Percentiles rank a stretch among this genome's conserved stretches.
These are phyloP conservation scores for Fomitopsis palustris DNA, from an alignment of 1,284 basidiomycete species.

Conservation along the genomic window DNA sequence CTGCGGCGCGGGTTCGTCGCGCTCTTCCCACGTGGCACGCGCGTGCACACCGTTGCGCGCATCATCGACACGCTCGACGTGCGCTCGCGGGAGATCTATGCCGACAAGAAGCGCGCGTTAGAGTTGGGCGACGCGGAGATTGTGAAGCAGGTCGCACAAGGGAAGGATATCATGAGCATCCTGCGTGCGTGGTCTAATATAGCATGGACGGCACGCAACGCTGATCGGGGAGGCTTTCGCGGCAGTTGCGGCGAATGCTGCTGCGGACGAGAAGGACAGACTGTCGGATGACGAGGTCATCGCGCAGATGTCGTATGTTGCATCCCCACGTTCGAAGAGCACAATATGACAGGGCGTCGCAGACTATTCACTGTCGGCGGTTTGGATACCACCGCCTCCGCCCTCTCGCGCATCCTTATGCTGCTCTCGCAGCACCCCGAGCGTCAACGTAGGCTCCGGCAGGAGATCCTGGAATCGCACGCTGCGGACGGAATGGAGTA, in stretches of 20 bases:
- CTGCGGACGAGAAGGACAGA: constrained; percentile 15
- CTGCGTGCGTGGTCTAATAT: constrained; percentile 16
- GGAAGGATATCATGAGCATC: constrained; percentile 28
- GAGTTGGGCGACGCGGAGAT: constrained; percentile 23
- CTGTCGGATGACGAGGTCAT: constrained; percentile 27
- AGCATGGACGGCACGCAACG: constrained; percentile 17
- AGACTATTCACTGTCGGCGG: constrained; percentile 1
- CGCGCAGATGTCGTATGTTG: constrained; percentile 29
- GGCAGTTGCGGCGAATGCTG: constrained; percentile 27
- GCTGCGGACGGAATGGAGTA: constrained; percentile 16
- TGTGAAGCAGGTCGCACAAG: constrained; percentile 22
- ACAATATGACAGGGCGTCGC: too few species aligned
- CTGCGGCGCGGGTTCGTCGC: constrained; percentile 10
- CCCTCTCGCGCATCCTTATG: constrained; percentile 15
- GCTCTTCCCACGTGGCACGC: constrained; percentile 10
- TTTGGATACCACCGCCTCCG: constrained; percentile 21
- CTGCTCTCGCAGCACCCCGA: constrained; percentile 16
- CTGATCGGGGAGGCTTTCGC: too few species aligned
- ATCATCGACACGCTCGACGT: constrained; percentile 16
- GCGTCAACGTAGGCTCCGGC: constrained; percentile 17
- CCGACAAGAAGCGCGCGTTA: constrained; percentile 20
- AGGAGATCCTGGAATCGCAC: constrained; percentile 15
- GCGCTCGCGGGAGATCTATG: constrained; percentile 12
- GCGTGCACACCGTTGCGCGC: constrained; percentile 10
- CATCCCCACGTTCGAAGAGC: constrained; percentile 15